Evolutionary conservation across 2,329 filamentous ascomycete genomes (phyloP).

Genomic region (Hymenoscyphus scutula): DNA sequence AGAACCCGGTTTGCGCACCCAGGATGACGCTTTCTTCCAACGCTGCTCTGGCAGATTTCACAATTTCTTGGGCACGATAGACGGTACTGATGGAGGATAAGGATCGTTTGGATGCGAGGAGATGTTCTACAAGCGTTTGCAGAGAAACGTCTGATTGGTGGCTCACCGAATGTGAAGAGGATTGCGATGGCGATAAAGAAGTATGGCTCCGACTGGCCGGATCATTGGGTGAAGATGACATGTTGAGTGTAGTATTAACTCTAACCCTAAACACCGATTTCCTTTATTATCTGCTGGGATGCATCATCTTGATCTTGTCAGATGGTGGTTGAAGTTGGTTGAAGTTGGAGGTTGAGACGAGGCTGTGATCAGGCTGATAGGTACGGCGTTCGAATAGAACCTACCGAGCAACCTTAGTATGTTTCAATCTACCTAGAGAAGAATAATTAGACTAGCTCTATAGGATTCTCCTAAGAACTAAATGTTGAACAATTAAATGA

Average conservation of each 20-base stretch:
- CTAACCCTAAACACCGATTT: neutral
- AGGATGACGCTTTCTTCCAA: conserved; percentile 78
- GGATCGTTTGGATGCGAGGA: conserved; percentile 83
- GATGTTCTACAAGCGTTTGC: conserved; percentile 77
- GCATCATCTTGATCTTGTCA: neutral
- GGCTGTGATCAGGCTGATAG: neutral
- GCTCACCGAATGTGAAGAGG: conserved; percentile 23
- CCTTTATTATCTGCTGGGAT: neutral
- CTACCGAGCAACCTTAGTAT: too few species aligned
- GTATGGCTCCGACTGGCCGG: conserved; percentile 27
- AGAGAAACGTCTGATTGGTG: conserved; percentile 45
- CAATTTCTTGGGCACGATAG: conserved; percentile 81
- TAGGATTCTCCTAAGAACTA: too few species aligned
- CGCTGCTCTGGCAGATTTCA: conserved; percentile 69
- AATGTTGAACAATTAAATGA: too few species aligned
- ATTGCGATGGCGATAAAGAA: conserved; percentile 28
- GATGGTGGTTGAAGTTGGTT: neutral
- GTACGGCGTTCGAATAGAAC: too few species aligned
- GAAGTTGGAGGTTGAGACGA: neutral
- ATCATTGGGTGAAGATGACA: conserved; percentile 22
- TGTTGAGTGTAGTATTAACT: neutral
- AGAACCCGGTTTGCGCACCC: conserved; percentile 65
- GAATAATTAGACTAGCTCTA: too few species aligned
- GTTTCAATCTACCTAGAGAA: too few species aligned
- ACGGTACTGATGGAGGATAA: conserved; percentile 81